These are phyloP conservation scores for Tuber indicum DNA, from an alignment of 495 filamentous ascomycete genomes.

Conservation along the genomic window DNA sequence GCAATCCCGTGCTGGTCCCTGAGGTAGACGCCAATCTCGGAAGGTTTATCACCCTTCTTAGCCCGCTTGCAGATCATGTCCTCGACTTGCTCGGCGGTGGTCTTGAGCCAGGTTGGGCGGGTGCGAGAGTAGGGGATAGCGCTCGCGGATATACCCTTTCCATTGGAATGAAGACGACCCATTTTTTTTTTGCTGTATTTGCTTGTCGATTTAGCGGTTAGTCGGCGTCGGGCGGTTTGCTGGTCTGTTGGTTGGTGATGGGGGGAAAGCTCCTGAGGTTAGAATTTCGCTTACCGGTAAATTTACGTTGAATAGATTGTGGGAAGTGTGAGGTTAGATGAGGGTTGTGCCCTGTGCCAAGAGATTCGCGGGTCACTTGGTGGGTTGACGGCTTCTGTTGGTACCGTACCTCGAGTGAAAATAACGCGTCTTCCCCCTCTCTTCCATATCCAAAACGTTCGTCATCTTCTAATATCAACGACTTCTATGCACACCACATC, in stretches of 20 bases:
- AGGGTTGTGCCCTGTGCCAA: slow-evolving; percentile 1
- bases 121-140: slow-evolving; percentile 94
- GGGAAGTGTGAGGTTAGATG: neutral
- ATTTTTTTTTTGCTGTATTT: slow-evolving; percentile 53
- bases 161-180: slow-evolving; percentile 98
- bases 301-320: slow-evolving; percentile 23
- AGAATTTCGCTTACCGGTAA: neutral
- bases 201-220: slow-evolving; percentile 31
- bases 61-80: slow-evolving; percentile 99
- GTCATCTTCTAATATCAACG: neutral
- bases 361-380: neutral
- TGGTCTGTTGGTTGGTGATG: slow-evolving; percentile 8
- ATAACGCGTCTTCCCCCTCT: neutral
- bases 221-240: slow-evolving; percentile 42
- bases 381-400: too few species aligned
- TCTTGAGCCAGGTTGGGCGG: slow-evolving; percentile 66
- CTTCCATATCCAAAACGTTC: neutral
- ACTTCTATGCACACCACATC: neutral
- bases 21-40: slow-evolving; percentile 97
- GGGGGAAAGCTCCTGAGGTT: slow-evolving; percentile 28
- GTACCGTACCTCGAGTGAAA: neutral
- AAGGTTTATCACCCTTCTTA: slow-evolving; percentile 92
- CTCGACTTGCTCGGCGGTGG: slow-evolving; percentile 67
- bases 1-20: slow-evolving; percentile 95
- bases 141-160: slow-evolving; percentile 94